Evolutionary conservation across 1,284 basidiomycete species (phyloP), one percentile per base, ranked within the genome.

Genomic region (Pseudozyma flocculosa): DNA sequence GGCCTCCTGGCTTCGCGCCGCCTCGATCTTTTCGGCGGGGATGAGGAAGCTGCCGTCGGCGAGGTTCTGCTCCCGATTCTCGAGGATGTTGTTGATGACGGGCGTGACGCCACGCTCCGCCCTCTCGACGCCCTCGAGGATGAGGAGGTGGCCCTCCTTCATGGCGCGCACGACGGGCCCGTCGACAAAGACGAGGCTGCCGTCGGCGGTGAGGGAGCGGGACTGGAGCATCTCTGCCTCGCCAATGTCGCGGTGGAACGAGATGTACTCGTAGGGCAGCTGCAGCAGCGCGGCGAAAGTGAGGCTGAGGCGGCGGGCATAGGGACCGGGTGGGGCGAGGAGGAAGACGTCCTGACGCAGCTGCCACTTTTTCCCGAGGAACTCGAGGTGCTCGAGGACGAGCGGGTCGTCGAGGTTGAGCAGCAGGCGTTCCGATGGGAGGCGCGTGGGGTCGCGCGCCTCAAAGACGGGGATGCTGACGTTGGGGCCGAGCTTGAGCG

Each of bases 11-110:
- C 26, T 22, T 9, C 61, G 54, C 15, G 57, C 54, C 11, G 70
- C 54, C 10, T 63, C 65, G 43, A 78, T 68, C 15, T 75, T 66
- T 17, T 70, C 65, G n/a, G 75, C 64, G 4, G 79, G 78, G 24
- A 80, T 76, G 30, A 80, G 72, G 44, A 79, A 78, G 0, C 78
- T 73, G 13, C 79, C 79, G 49, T 80, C 79, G 19, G 78, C 70
- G 18, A 80, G 68, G 42, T 79, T 78, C 57, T 78, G 62, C 54
- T 75, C 70, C 15, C 67, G 48, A 42, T 76, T 76, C 51, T 80
- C 79, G 48, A 80, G 70, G 23, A 79, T 68, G 48, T 80, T 80
- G 72, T 79, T 79, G 51, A 80, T 69, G 43, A 75, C 64, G 22
- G 75, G 75, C 30, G 75, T 68, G n/a, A 76, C 72, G 42, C 73